phyloP scores from a whole-genome alignment of 192 early-diverging fungal species.

The Rhizophagus prolifer region DNA sequence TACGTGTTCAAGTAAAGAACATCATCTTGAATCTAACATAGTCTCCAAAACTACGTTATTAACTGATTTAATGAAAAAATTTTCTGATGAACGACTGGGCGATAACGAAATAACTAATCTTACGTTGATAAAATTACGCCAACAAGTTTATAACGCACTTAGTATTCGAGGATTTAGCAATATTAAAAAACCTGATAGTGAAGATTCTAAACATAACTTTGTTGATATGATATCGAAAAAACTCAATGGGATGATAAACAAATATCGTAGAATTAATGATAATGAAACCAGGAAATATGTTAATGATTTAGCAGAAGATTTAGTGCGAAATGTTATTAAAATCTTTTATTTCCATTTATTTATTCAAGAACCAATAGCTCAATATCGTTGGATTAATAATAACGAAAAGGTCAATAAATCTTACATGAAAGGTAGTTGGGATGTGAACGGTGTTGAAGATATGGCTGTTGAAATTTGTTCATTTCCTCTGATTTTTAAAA shows the following conservation, averaged over 20 bases:
- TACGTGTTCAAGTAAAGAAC: neutral
- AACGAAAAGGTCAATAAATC: neutral
- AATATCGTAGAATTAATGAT: neutral
- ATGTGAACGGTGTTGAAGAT: neutral
- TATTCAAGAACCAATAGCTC: conserved; percentile 2
- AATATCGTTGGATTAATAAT: neutral
- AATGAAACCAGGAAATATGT: neutral
- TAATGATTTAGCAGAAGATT: neutral
- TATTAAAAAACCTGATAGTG: neutral
- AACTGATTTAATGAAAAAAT: neutral
- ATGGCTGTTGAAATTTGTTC: neutral
- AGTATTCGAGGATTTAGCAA: neutral
- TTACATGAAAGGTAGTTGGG: neutral
- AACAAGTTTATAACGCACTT: neutral
- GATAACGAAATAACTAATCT: neutral
- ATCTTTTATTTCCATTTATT: neutral
- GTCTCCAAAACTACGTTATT: neutral
- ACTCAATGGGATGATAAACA: neutral
- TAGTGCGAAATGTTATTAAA: neutral
- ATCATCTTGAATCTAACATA: neutral
- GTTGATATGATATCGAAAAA: neutral
- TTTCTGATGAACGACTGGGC: neutral
- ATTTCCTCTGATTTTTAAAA: neutral
- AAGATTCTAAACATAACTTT: neutral
- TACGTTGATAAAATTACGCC: neutral